Evolutionary conservation across 148 eudicot species (phyloP), one percentile per base, ranked within the genome.

Genomic region (Silene uniflora): DNA sequence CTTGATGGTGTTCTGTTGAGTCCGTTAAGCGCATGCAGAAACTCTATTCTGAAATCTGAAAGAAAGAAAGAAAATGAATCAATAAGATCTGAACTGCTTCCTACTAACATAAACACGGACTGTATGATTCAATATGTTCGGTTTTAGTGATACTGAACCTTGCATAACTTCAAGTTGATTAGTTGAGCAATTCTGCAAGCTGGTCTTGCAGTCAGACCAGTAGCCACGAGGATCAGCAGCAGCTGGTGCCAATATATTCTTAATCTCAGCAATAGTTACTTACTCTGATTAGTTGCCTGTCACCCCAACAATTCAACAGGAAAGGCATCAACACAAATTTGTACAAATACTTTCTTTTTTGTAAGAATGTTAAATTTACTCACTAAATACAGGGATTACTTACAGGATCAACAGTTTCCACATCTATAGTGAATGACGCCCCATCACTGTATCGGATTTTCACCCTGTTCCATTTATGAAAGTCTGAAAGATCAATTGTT

Each of bases 391-490:
- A 3, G 5, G 56, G 56, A 52, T 1, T 52, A 83, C 87, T 90
- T 80, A 94, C 98, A 73, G 90, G 90, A 86, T 94, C 74, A 52
- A 91, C 97, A 64, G 81, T 86, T 84, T 89, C 92, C 21, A 96
- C 88, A 65, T 96, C 88, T 74, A 98, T 97, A 0, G 99, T 96
- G 55, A 92, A 96, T 44, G 99, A 96, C 67, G 99, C 81, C 18
- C 99, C 99, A 80, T 96, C 99, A 81, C 99, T 92, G 79, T 96
- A 96, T 74, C 92, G 87, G 65, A 96, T 84, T 81, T 91, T 91
- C 81, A 96, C 86, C 73, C 93, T 87, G 73, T 96, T 96, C 98
- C 99, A 96, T 65, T 88, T 87, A 74, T 96, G 88, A 78, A 96
- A 96, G 71, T 96, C 99, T 92, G 86, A 18, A 72, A 10, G 62